Percentiles rank a stretch among this genome's conserved stretches.
phyloP scores from a whole-genome alignment of 148 eudicot genomes.

The Gaultheria prostrata region DNA sequence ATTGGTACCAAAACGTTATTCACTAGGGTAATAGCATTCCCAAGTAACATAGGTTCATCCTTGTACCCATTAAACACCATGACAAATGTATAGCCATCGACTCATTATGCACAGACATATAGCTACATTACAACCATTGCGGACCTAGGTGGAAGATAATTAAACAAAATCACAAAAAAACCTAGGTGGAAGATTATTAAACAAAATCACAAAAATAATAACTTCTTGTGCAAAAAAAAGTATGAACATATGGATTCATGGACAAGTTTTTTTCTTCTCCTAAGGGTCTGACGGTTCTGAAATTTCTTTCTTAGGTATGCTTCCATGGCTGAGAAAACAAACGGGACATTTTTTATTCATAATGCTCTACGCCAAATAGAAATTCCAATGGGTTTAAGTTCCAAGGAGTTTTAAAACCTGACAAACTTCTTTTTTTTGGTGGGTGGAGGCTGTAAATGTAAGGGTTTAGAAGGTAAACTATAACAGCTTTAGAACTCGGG shows the following conservation, averaged over 20 bases:
- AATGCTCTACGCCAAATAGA: background rate
- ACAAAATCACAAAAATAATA: background rate
- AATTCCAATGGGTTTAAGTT: background rate
- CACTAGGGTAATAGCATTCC: no score
- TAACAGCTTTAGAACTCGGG: background rate
- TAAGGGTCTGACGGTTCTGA: background rate
- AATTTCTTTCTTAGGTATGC: background rate
- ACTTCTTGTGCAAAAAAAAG: background rate
- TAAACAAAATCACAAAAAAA: background rate
- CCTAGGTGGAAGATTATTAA: no score
- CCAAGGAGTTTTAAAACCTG: background rate
- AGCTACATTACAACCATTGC: background rate
- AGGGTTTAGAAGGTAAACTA: background rate
- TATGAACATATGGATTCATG: background rate
- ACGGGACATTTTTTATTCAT: background rate
- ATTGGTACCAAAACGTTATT: no score
- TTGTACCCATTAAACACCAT: background rate
- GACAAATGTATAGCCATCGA: background rate
- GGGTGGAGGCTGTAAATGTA: background rate
- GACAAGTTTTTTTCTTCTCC: background rate
- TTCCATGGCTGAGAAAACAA: background rate
- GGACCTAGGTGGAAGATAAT: background rate
- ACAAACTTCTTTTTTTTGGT: background rate
- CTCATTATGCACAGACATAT: background rate
- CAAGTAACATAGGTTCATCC: background rate